Conservation (phyloP, 352 stramenopile species). For the Thalassiosira livingstoniorum region DNA sequence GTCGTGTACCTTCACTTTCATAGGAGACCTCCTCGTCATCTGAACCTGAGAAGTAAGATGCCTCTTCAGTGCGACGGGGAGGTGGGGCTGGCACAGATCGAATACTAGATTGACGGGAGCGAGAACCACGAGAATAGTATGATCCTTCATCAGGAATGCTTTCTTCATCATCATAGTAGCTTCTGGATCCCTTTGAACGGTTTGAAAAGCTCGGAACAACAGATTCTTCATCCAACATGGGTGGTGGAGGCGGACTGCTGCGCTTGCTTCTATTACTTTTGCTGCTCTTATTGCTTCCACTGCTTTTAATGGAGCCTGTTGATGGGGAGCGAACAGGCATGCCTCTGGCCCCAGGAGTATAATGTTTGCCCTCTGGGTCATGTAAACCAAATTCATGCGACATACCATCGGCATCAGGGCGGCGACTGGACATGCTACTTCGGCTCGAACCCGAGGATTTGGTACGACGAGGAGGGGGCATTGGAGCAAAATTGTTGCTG, state of each 20-base stretch:
- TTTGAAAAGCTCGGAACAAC: neutral
- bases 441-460: neutral
- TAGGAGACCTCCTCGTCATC: conserved; percentile 11
- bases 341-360: conserved; percentile 23
- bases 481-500: neutral
- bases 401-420: conserved; percentile 39
- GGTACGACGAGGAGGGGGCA: neutral
- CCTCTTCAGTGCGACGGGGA: conserved; percentile 8
- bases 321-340: too few species aligned
- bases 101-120: neutral
- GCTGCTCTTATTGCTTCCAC: too few species aligned
- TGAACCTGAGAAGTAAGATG: conserved; percentile 4
- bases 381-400: conserved; percentile 42
- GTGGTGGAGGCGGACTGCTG: too few species aligned
- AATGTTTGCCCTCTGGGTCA: conserved; percentile 51
- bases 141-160: conserved; percentile 26
- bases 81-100: neutral
- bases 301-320: too few species aligned
- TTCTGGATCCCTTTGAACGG: conserved; percentile 13
- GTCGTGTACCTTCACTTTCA: conserved; percentile 5
- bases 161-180: conserved; percentile 25
- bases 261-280: too few species aligned
- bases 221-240: conserved; percentile 8
- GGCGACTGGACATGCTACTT: neutral
- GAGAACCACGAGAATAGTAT: conserved; percentile 40